A percentile compares a stretch with the other conserved stretches of the same genome.
These are phyloP conservation scores for Phlebiopsis flavidoalba DNA, from an alignment of 768 basidiomycete genomes.

Conservation along the genomic window DNA sequence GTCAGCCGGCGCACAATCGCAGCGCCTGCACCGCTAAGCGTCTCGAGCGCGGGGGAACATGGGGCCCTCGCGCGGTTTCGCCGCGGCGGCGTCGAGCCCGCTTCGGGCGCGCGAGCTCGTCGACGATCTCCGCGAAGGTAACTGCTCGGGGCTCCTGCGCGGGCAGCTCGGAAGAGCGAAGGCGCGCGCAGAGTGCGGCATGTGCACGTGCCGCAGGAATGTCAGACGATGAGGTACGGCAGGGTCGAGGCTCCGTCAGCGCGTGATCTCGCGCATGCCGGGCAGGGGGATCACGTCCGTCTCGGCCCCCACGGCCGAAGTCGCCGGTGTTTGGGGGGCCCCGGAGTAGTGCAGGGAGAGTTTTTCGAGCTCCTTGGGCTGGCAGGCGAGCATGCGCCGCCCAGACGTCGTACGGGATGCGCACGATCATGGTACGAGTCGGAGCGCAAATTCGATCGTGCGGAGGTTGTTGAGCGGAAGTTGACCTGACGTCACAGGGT, in stretches of 20 bases:
- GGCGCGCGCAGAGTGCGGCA: slow-evolving; percentile 39
- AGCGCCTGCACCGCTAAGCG: slow-evolving; percentile 22
- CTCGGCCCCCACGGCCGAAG: slow-evolving; percentile 24
- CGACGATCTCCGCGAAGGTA: slow-evolving; percentile 30
- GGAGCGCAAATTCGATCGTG: slow-evolving; percentile 54
- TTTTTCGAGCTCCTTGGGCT: slow-evolving; percentile 42
- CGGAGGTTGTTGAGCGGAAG: slow-evolving; percentile 45
- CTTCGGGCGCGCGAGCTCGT: neutral
- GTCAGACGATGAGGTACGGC: slow-evolving; percentile 42
- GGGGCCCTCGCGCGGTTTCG: neutral
- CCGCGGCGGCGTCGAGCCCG: slow-evolving; percentile 5
- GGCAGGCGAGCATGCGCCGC: slow-evolving; percentile 43
- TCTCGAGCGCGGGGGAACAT: slow-evolving; percentile 22
- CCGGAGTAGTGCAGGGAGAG: slow-evolving; percentile 58
- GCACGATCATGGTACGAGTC: slow-evolving; percentile 53
- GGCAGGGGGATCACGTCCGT: slow-evolving; percentile 27
- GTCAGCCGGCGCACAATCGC: slow-evolving; percentile 15
- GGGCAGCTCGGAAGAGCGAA: slow-evolving; percentile 49
- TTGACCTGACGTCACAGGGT: slow-evolving; percentile 54
- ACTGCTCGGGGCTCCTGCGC: slow-evolving; percentile 36
- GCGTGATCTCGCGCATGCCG: slow-evolving; percentile 39
- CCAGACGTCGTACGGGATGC: slow-evolving; percentile 52
- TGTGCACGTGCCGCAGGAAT: slow-evolving; percentile 40
- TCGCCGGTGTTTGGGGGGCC: slow-evolving; percentile 30
- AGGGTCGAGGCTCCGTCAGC: slow-evolving; percentile 53